Conservation (phyloP, 2,329 filamentous ascomycete genomes). For the Penicillium vulpinum region DNA sequence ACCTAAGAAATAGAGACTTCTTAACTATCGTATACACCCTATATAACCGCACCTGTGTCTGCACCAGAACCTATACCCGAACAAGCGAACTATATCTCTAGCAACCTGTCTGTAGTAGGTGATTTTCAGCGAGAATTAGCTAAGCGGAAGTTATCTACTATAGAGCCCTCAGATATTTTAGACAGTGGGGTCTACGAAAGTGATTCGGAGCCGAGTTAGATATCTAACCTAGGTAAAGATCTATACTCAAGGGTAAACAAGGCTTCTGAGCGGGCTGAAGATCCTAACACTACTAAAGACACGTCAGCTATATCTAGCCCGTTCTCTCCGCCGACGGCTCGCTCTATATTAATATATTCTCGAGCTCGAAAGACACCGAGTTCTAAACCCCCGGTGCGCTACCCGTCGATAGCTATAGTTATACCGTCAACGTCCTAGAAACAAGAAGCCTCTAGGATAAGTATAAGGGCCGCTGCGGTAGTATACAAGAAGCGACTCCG, state of each 20-base stretch:
- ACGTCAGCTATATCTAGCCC: not conserved
- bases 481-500: too few species aligned
- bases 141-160: not conserved
- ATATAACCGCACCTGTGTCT: conserved; percentile 3
- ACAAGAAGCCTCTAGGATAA: too few species aligned
- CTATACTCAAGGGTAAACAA: not conserved
- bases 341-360: not conserved
- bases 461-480: too few species aligned
- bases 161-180: not conserved
- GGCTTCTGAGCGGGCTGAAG: not conserved
- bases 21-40: conserved; percentile 5
- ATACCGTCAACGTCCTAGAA: too few species aligned
- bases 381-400: too few species aligned
- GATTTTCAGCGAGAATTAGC: conserved; percentile 8
- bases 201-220: not conserved
- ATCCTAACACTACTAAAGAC: not conserved
- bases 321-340: not conserved
- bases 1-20: conserved; percentile 12
- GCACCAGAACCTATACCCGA: conserved; percentile 10
- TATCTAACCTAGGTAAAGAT: not conserved
- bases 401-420: too few species aligned
- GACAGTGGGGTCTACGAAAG: not conserved
- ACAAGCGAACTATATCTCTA: too few species aligned
- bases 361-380: not conserved
- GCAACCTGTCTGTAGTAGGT: conserved; percentile 3